Percentiles rank a stretch among this genome's conserved stretches.
Evolutionary conservation across 1,284 basidiomycete species (phyloP).

Genomic region (Butyriboletus appendiculatus): DNA sequence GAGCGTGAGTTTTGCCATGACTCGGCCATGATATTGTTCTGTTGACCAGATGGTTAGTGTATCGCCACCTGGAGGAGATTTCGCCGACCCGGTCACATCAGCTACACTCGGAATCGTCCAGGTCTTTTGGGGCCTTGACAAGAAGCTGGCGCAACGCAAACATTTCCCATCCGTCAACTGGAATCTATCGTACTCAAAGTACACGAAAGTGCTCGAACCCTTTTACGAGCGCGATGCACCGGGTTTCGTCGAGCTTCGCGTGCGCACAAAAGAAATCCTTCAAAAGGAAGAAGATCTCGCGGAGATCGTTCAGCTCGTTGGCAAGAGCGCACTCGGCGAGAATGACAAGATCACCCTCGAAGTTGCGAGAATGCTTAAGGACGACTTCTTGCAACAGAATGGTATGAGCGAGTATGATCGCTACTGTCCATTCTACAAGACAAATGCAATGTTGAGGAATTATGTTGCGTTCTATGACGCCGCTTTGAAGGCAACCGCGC

Average conservation of each 20-base stretch:
- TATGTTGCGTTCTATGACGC: constrained; percentile 95
- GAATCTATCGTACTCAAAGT: constrained; percentile 99
- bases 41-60: constrained; percentile 57
- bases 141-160: constrained; percentile 96
- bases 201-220: constrained; percentile 92
- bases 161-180: constrained; percentile 99
- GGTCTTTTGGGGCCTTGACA: constrained; percentile 97
- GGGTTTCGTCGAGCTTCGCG: constrained; percentile 92
- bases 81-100: constrained; percentile 98
- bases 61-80: constrained; percentile 98
- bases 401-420: constrained; percentile 98
- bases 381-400: constrained; percentile 99
- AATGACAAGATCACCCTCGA: constrained; percentile 99
- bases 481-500: constrained; percentile 83
- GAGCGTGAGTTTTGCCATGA: constrained; percentile 73
- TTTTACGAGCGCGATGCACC: constrained; percentile 92
- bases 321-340: constrained; percentile 97
- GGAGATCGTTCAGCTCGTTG: constrained; percentile 98
- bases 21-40: not conserved
- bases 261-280: constrained; percentile 92
- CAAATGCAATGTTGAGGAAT: constrained; percentile 93
- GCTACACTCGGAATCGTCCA: constrained; percentile 98
- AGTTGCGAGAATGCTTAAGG: constrained; percentile 96
- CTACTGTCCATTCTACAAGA: constrained; percentile 99
- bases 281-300: constrained; percentile 99